Evolutionary conservation across 2,329 filamentous ascomycete species (phyloP).

Genomic region (Chrysosporium queenslandicum): DNA sequence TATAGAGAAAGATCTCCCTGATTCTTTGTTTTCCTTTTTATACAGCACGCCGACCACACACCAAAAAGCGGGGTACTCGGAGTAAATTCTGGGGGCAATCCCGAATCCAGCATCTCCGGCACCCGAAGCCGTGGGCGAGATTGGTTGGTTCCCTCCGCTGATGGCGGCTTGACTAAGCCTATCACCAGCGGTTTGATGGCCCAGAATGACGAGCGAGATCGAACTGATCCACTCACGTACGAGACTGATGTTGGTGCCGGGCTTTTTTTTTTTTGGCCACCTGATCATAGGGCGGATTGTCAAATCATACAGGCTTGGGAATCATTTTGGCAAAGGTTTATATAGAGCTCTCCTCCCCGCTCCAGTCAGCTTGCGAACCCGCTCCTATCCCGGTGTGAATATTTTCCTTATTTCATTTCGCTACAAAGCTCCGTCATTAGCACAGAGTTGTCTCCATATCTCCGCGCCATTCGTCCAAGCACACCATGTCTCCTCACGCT

Average conservation of each 20-base stretch:
- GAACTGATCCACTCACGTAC: background rate
- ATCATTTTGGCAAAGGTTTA: background rate
- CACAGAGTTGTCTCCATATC: background rate
- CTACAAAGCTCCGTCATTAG: no score
- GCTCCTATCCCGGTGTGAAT: background rate
- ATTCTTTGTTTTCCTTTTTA: background rate
- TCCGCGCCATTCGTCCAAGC: background rate
- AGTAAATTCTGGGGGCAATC: background rate
- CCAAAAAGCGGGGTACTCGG: no score
- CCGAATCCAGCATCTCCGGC: background rate
- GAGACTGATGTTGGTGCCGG: background rate
- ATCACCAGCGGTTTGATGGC: background rate
- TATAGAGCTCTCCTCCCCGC: background rate
- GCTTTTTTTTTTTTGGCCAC: background rate
- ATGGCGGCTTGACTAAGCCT: slow-evolving; percentile 8
- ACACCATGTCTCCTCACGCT: slow-evolving; percentile 10
- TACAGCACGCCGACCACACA: background rate
- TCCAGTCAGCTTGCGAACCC: background rate
- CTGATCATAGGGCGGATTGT: slow-evolving; percentile 11
- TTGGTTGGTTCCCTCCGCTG: slow-evolving; percentile 5
- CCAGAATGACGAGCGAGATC: background rate
- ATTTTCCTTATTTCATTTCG: no score
- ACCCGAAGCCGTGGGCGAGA: slow-evolving; percentile 6
- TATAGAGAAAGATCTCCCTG: no score
- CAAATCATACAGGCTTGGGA: background rate